These are phyloP conservation scores for Ampelomyces quisqualis DNA, from an alignment of 2,329 filamentous ascomycete genomes.

Conservation along the genomic window DNA sequence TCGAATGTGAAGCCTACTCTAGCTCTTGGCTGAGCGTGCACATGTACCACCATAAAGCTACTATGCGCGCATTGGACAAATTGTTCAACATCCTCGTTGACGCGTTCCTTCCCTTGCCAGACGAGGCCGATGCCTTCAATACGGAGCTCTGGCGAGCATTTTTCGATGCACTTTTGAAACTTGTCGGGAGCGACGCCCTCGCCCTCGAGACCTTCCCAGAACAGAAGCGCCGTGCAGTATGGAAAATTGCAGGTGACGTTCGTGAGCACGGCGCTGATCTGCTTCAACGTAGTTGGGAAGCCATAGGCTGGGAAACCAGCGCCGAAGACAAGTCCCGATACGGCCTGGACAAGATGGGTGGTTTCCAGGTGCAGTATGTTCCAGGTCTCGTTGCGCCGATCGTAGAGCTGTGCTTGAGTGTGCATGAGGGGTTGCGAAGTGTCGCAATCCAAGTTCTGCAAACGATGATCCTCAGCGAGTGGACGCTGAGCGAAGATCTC, in stretches of 20 bases:
- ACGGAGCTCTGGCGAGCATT: slow-evolving; percentile 93
- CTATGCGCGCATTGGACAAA: slow-evolving; percentile 81
- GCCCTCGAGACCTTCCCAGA: slow-evolving; percentile 95
- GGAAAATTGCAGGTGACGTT: slow-evolving; percentile 98
- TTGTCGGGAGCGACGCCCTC: slow-evolving; percentile 84
- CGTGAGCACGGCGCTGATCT: slow-evolving; percentile 87
- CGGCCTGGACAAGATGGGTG: slow-evolving; percentile 80
- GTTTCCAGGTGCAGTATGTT: slow-evolving; percentile 98
- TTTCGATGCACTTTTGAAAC: slow-evolving; percentile 82
- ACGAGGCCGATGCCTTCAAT: slow-evolving; percentile 88
- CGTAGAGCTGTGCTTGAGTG: slow-evolving; percentile 89
- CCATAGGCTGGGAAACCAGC: slow-evolving; percentile 92
- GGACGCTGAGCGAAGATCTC: slow-evolving; percentile 91
- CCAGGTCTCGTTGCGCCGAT: slow-evolving; percentile 88
- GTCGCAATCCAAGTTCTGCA: slow-evolving; percentile 93
- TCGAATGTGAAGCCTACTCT: slow-evolving; percentile 88
- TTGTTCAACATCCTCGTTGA: slow-evolving; percentile 78
- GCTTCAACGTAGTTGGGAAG: slow-evolving; percentile 83
- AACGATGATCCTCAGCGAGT: slow-evolving; percentile 98
- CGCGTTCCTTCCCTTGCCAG: slow-evolving; percentile 80
- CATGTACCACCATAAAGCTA: slow-evolving; percentile 89
- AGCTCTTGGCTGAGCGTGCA: slow-evolving; percentile 87
- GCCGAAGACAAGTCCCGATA: slow-evolving; percentile 76
- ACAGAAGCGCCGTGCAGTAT: slow-evolving; percentile 92
- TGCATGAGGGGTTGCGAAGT: slow-evolving; percentile 84